Evolutionary conservation across 1,284 basidiomycete species (phyloP), one percentile per base, ranked within the genome.

Genomic region (Cutaneotrichosporon mucoides): DNA sequence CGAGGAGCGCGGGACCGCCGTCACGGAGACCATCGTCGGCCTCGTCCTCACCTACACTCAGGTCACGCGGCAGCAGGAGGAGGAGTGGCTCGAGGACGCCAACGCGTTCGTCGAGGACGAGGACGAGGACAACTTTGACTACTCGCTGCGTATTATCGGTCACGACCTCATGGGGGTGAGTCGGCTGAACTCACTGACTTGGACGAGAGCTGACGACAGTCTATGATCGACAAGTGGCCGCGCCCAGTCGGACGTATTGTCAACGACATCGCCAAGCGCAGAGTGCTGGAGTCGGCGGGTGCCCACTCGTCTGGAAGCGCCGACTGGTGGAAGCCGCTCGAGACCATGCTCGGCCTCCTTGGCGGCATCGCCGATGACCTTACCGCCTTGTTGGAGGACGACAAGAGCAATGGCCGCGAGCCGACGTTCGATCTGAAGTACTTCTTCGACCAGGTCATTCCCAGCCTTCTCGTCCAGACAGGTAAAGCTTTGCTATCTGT

Each of bases 41-140:
- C 79, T 83, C 5, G 81, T 89, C 2, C 84, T 92, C 65, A 83
- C 82, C 16, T 92, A 88, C 79, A 83, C 85, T n/a, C 91, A 93
- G 72, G 93, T 98, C 82, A 92, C 92, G 0, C 82, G 84, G 13
- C 56, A 53, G 16, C 63, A 94, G 89, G 92, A 94, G 73, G 92
- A 94, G 53, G 88, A 86, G 43, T 98, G 95, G 94, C 84, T 85
- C 4, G 85, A 81, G 56, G 89, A 97, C 69, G 86, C 90, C 1
- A 95, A 96, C 66, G 86, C 88, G 2, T 98, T 98, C 72, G 87
- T 98, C 33, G 88, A 89, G 24, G 92, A 97, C 69, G 94, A 97
- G 71, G 92, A 97, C 63, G 95, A 97, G 67, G 92, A 96, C 65
- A 87, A 87, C 1, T 84, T 89, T 54, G 75, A 83, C 0, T 94